phyloP scores from a whole-genome alignment of 148 eudicot species.

The Heliamphora exappendiculata region DNA sequence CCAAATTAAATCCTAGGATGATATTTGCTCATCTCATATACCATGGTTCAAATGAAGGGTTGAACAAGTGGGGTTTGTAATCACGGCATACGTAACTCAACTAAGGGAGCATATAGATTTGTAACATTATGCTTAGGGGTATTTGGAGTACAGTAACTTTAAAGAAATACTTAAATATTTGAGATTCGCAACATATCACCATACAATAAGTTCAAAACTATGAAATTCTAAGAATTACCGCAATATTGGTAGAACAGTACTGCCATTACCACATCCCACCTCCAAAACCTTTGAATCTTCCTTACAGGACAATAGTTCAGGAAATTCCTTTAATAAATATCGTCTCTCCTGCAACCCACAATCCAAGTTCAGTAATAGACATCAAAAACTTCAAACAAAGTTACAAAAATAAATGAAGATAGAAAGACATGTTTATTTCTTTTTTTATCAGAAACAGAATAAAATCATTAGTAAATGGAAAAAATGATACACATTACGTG shows the following conservation, averaged over 20 bases:
- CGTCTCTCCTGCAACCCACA: conserved; percentile 56
- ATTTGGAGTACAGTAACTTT: background rate
- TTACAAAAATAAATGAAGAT: background rate
- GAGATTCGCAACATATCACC: background rate
- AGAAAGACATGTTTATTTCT: no score
- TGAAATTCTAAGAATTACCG: conserved; percentile 3
- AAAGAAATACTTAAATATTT: background rate
- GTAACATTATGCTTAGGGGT: background rate
- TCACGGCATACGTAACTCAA: background rate
- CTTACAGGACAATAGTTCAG: conserved; percentile 55
- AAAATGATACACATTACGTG: no score
- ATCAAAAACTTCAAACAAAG: background rate
- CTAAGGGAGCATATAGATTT: background rate
- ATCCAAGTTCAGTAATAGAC: conserved; percentile 3
- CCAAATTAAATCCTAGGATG: background rate
- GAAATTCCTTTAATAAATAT: conserved; percentile 79
- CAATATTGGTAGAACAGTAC: conserved; percentile 31
- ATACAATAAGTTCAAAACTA: background rate
- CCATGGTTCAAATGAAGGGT: background rate
- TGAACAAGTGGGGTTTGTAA: background rate
- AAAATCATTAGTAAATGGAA: background rate
- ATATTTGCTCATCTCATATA: background rate
- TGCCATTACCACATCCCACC: conserved; percentile 91
- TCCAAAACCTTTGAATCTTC: conserved; percentile 59
- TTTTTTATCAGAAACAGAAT: background rate